These are phyloP conservation scores for Solanum boliviense DNA, from an alignment of 257 asterid species.

Conservation along the genomic window DNA sequence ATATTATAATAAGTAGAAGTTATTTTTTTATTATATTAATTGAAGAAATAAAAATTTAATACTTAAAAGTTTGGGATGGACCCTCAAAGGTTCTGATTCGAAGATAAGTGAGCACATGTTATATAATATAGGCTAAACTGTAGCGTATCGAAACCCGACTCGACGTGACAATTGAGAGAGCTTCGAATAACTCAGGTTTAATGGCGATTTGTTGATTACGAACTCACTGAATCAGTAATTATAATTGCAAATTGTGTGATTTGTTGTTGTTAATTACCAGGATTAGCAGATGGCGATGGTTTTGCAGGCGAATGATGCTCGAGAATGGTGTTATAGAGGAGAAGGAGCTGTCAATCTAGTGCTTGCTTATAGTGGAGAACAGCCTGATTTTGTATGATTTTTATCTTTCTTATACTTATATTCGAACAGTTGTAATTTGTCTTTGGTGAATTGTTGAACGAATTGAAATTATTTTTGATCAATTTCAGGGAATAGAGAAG, in stretches of 20 bases:
- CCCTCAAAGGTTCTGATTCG: background rate
- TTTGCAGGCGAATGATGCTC: slow-evolving; percentile 59
- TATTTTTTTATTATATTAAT: too few species aligned
- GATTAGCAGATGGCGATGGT: slow-evolving; percentile 47
- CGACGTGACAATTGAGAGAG: background rate
- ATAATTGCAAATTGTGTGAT: background rate
- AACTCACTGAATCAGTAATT: background rate
- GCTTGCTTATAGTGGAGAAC: background rate
- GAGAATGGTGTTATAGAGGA: slow-evolving; percentile 86
- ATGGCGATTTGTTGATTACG: background rate
- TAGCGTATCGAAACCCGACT: background rate
- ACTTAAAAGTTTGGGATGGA: background rate
- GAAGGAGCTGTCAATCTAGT: slow-evolving; percentile 33
- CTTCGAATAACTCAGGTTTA: background rate
- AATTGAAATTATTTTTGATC: background rate
- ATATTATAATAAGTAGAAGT: background rate
- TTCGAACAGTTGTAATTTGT: background rate
- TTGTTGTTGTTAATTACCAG: background rate
- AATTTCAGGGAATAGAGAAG: background rate
- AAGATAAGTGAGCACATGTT: background rate
- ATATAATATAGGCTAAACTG: background rate
- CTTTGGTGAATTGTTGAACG: background rate
- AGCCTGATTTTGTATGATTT: background rate
- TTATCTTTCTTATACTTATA: background rate
- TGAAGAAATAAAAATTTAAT: too few species aligned